Conservation (phyloP, 345 rosid species). For the Populus pruinosa region DNA sequence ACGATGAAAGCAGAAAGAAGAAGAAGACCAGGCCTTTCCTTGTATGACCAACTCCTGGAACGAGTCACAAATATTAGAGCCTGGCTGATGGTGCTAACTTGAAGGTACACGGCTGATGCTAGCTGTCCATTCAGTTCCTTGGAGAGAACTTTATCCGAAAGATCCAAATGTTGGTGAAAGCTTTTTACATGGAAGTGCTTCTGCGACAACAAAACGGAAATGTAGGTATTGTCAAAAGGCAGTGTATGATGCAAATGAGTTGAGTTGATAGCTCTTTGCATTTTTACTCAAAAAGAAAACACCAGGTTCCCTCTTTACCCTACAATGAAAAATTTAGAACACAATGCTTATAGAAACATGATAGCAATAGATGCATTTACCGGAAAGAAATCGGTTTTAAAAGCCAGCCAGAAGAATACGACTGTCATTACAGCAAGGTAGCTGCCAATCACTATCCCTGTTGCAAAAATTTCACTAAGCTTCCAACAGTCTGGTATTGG, state of each 20-base stretch:
- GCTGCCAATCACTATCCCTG: slow-evolving; percentile 70
- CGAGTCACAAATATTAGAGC: slow-evolving; percentile 82
- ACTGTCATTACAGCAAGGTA: slow-evolving; percentile 74
- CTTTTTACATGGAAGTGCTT: slow-evolving; percentile 39
- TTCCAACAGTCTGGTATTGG: slow-evolving; percentile 90
- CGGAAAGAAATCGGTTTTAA: slow-evolving; percentile 63
- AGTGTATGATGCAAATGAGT: not conserved
- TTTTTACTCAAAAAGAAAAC: not conserved
- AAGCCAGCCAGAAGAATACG: slow-evolving; percentile 60
- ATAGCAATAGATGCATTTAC: slow-evolving; percentile 22
- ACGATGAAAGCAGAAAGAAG: slow-evolving; percentile 66
- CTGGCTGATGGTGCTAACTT: slow-evolving; percentile 81
- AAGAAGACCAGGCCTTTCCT: slow-evolving; percentile 59
- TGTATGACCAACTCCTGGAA: slow-evolving; percentile 59
- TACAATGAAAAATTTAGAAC: not conserved
- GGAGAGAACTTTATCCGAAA: slow-evolving; percentile 13
- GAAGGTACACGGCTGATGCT: slow-evolving; percentile 66
- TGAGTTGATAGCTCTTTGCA: not conserved
- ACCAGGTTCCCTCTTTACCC: not conserved
- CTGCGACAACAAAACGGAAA: slow-evolving; percentile 23
- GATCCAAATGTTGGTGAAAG: slow-evolving; percentile 22
- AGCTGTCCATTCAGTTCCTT: slow-evolving; percentile 31
- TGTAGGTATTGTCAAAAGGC: not conserved
- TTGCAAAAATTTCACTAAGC: slow-evolving; percentile 83
- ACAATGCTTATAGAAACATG: not conserved